Percentiles rank a stretch among this genome's conserved stretches.
These are phyloP conservation scores for Globisporangium orthogonon DNA, from an alignment of 352 stramenopile species.

Conservation along the genomic window DNA sequence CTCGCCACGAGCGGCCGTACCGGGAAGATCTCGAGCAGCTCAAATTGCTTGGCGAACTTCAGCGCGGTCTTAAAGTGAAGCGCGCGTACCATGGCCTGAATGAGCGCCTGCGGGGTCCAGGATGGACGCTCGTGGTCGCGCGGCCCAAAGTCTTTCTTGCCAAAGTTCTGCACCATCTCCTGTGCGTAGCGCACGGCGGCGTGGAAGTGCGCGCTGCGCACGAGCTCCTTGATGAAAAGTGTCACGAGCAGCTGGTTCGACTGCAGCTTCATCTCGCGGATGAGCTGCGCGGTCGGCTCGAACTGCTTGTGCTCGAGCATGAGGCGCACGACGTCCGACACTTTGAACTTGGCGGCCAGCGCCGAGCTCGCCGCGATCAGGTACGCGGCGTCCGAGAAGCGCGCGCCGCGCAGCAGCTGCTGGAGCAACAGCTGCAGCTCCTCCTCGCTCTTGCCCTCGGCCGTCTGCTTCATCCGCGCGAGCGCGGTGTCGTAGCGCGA, in stretches of 20 bases:
- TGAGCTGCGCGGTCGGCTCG: conserved; percentile 61
- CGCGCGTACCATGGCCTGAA: conserved; percentile 81
- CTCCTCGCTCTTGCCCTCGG: conserved; percentile 28
- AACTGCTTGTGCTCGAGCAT: conserved; percentile 58
- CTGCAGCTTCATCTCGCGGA: conserved; percentile 67
- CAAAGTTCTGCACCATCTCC: conserved; percentile 75
- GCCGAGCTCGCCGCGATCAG: conserved; percentile 47
- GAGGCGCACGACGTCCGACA: conserved; percentile 68
- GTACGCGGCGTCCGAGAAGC: conserved; percentile 62
- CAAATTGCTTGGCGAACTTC: conserved; percentile 79
- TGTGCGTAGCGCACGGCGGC: conserved; percentile 66
- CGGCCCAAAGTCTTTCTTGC: conserved; percentile 28
- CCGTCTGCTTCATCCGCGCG: conserved; percentile 23
- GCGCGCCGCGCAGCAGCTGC: conserved; percentile 29
- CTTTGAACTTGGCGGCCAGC: conserved; percentile 66
- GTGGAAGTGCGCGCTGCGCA: conserved; percentile 58
- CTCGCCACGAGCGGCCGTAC: conserved; percentile 47
- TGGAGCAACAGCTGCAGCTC: conserved; percentile 56
- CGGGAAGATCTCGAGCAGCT: conserved; percentile 65
- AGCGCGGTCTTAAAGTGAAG: conserved; percentile 65
- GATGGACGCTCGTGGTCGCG: conserved; percentile 24
- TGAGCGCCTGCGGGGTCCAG: conserved; percentile 74
- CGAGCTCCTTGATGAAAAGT: conserved; percentile 76
- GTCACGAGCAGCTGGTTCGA: conserved; percentile 72
- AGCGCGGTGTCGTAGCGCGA: conserved; percentile 28